Evolutionary conservation across 1,284 basidiomycete genomes (phyloP).

Genomic region (Pseudozyma hubeiensis): DNA sequence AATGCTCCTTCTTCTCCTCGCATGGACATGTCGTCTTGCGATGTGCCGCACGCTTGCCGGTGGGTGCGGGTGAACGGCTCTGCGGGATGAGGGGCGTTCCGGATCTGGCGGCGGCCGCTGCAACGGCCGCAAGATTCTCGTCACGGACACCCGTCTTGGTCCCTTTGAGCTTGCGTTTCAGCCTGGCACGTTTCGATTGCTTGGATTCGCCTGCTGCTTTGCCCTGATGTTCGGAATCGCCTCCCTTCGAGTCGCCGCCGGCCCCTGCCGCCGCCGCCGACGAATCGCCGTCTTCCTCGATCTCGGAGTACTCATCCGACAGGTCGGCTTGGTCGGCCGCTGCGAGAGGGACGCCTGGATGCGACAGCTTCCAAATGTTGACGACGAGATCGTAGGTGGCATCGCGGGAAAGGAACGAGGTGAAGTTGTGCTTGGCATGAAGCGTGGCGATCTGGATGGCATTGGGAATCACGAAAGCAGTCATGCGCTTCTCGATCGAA

Average conservation of each 20-base stretch:
- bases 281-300: constrained; percentile 45
- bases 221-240: constrained; percentile 18
- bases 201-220: constrained; percentile 33
- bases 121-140: constrained; percentile 44
- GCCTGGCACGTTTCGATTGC: constrained; percentile 53
- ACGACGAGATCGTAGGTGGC: constrained; percentile 94
- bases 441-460: constrained; percentile 90
- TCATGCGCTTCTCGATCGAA: constrained; percentile 95
- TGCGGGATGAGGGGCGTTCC: constrained; percentile 43
- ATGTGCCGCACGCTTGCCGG: constrained; percentile 63
- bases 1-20: constrained; percentile 79
- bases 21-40: constrained; percentile 79
- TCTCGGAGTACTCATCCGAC: constrained; percentile 47
- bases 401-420: constrained; percentile 94
- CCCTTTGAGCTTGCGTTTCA: constrained; percentile 57
- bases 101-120: constrained; percentile 38
- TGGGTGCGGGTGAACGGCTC: constrained; percentile 34
- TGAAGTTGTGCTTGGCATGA: constrained; percentile 84
- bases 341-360: constrained; percentile 77
- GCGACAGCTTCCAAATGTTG: constrained; percentile 93
- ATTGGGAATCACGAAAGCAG: constrained; percentile 97
- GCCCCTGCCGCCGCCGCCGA: constrained; percentile 15
- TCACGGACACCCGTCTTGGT: constrained; percentile 49
- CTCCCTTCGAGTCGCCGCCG: constrained; percentile 26
- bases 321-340: constrained; percentile 64